These are phyloP conservation scores for Fusarium pilosicola DNA, from an alignment of 2,329 filamentous ascomycete genomes.

Conservation along the genomic window DNA sequence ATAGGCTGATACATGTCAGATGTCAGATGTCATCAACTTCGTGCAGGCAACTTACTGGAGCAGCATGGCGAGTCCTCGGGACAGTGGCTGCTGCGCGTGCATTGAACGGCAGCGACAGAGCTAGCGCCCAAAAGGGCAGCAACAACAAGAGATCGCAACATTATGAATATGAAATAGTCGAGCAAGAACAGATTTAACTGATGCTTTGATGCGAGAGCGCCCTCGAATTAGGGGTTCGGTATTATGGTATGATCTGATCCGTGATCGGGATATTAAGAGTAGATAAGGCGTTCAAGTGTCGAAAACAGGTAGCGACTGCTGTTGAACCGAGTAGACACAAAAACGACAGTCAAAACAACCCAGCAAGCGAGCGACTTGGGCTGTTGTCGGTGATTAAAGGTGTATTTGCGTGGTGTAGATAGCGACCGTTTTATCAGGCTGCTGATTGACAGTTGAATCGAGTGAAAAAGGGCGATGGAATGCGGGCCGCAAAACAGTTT, in stretches of 20 bases:
- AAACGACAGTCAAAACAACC: slow-evolving; percentile 20
- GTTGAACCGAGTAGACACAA: neutral
- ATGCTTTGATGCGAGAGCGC: slow-evolving; percentile 7
- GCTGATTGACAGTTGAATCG: slow-evolving; percentile 14
- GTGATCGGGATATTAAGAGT: slow-evolving; percentile 10
- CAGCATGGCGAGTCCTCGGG: slow-evolving; percentile 80
- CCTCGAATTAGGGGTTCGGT: slow-evolving; percentile 7
- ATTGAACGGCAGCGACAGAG: slow-evolving; percentile 51
- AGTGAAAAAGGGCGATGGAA: slow-evolving; percentile 25
- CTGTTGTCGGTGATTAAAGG: slow-evolving; percentile 13
- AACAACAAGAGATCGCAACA: slow-evolving; percentile 48
- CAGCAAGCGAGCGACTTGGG: slow-evolving; percentile 33
- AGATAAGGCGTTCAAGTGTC: slow-evolving; percentile 6
- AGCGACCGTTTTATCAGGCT: slow-evolving; percentile 16
- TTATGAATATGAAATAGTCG: slow-evolving; percentile 37
- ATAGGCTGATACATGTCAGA: slow-evolving; percentile 71
- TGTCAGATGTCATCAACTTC: neutral
- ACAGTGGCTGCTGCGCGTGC: slow-evolving; percentile 68
- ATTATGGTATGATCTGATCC: slow-evolving; percentile 5
- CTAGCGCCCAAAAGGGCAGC: slow-evolving; percentile 48
- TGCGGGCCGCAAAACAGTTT: slow-evolving; percentile 33
- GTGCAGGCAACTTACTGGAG: slow-evolving; percentile 67
- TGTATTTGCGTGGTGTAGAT: neutral
- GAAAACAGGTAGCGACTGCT: slow-evolving; percentile 24
- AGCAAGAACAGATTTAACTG: slow-evolving; percentile 9